These are phyloP conservation scores for Wickerhamomyces hampshirensis DNA, from an alignment of 805 yeast genomes.

Conservation along the genomic window DNA sequence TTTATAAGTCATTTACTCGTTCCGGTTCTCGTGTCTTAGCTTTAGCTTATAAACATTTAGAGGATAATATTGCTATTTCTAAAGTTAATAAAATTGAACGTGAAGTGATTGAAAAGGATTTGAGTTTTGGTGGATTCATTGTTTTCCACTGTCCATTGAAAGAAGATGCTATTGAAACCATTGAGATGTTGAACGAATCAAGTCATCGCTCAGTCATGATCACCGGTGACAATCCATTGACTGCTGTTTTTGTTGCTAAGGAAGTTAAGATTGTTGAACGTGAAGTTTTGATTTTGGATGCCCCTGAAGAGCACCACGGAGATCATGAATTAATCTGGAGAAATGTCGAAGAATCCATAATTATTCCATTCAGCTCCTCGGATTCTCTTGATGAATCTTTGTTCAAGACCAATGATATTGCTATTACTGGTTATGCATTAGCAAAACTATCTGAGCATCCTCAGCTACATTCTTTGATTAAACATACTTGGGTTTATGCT, in stretches of 20 bases:
- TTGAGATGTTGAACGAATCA: constrained; percentile 89
- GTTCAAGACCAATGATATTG: constrained; percentile 71
- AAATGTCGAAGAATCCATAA: constrained; percentile 69
- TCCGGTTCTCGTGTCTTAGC: constrained; percentile 96
- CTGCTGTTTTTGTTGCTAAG: constrained; percentile 96
- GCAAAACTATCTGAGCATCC: constrained; percentile 57
- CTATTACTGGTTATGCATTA: constrained; percentile 91
- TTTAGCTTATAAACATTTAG: constrained; percentile 78
- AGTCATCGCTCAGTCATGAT: constrained; percentile 96
- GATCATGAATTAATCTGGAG: constrained; percentile 73
- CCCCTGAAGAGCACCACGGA: constrained; percentile 64
- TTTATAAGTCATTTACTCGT: constrained; percentile 86
- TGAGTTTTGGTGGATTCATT: constrained; percentile 85
- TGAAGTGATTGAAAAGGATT: constrained; percentile 67
- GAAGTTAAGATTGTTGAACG: constrained; percentile 86
- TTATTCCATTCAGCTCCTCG: constrained; percentile 60
- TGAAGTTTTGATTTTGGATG: constrained; percentile 81
- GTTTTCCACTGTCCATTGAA: constrained; percentile 98
- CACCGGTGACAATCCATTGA: constrained; percentile 97
- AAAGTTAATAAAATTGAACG: constrained; percentile 61
- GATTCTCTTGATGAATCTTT: constrained; percentile 51
- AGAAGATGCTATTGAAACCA: constrained; percentile 84
- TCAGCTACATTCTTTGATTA: constrained; percentile 68
- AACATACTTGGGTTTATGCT: constrained; percentile 95
- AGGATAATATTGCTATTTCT: constrained; percentile 41